Base-by-base conservation (phyloP, 1,284 basidiomycete species). In the Trametes versicolor region DNA sequence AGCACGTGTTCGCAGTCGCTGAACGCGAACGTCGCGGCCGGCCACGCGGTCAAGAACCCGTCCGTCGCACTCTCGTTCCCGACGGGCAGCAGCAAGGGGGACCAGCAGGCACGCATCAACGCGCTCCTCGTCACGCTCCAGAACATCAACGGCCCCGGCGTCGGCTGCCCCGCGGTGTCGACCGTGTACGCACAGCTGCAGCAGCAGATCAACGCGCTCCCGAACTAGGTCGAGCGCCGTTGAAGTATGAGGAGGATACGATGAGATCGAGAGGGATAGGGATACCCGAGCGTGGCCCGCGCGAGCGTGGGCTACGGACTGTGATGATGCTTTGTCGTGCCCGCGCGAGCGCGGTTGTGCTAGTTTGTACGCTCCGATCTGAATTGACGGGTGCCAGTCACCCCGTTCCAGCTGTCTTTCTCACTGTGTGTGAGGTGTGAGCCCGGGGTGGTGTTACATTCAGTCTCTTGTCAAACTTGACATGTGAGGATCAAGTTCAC, bases 111-210 rank as follows among this genome's bases (percentile, higher is more conserved):
- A n/a, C 79, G 80, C 50, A 75, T 82, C 70, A 66, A 70, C 39
- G 75, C 80, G 21, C 60, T 67, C 21, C 58, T 78, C 45, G 74
- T 80, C 62, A 75, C 72, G 62, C 73, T 82, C 34, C 81, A 82
- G 74, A 82, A 82, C 72, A 69, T 82, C 50, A 70, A 77, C 66
- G 81, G 81, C 2, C 69, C 78, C 4, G 81, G 80, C 17, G 62
- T 73, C 37, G 81, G 81, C 13, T 82, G 81, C 69, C 81, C 81
- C 4, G 76, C 72, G 10, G 76, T 72, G 9, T 77, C 78, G 53
- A 81, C 81, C 32, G 81, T 79, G 41, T 74, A 81, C 37, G 63
- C 54, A 2, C 72, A 75, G 25, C 79, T 80, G 63, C 75, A 75
- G 60, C 71, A 75, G 64, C 59, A 67, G 68, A 67, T 70, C 62